Evolutionary conservation across 2,329 filamentous ascomycete species (phyloP), one percentile per base, ranked within the genome.

Genomic region (Bertia moriformis): DNA sequence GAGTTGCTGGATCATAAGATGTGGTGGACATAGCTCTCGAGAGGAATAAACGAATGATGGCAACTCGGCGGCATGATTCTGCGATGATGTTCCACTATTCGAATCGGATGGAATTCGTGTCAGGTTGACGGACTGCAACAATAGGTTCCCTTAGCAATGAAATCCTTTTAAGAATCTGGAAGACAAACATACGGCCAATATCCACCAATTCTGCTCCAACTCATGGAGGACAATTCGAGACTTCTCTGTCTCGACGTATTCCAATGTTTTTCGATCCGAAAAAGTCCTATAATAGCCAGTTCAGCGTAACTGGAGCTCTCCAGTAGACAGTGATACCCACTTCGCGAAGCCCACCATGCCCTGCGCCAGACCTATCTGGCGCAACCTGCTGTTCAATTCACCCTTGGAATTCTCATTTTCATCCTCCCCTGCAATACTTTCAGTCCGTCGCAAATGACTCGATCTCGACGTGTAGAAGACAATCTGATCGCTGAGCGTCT

Each of bases 291-390:
- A 17, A n/a, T 29, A 29, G n/a, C 24, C n/a, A 29, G 24, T n/a
- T 29, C 24, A 29, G 24, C 24, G 10, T 29, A 10, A n/a, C n/a
- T n/a, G 10, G n/a, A n/a, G 10, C 24, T 29, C 24, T 35, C 10
- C 32, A 10, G 15, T 27, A 35, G 32, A 18, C 15, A 14, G 32
- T 17, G 32, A 35, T 17, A 10, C 32, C 7, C 7, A 35, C 32
- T 15, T 17, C 10, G 32, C 83, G 62, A 98, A 98, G 55, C 79
- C 83, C 42, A 93, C 81, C 81, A 96, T 94, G 54, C 88, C 91
- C 63, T 98, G 91, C 30, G 91, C 91, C 45, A 98, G 74, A 27
- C 91, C 91, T 54, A 98, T 87, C 65, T 95, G 88, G 46, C 91
- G 75, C 50, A 96, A 65, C 49, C 80, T 81, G 62, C 93, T 83